phyloP scores from a whole-genome alignment of 2,329 filamentous ascomycete species.

The Botrytis deweyae region DNA sequence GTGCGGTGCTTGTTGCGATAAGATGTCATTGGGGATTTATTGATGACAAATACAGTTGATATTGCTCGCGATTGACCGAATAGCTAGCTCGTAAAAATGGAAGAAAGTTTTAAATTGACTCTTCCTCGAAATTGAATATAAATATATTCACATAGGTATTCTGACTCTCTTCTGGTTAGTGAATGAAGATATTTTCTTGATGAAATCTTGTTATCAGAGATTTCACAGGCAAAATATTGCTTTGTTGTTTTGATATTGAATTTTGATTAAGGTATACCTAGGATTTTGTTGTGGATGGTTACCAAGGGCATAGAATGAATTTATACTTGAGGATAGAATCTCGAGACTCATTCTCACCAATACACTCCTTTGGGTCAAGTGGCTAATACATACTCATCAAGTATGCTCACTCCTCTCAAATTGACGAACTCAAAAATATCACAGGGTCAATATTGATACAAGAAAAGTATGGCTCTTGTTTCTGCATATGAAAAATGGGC shows the following conservation, averaged over 20 bases:
- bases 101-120: not conserved
- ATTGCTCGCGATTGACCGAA: not conserved
- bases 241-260: not conserved
- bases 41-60: slow-evolving; percentile 4
- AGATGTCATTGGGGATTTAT: not conserved
- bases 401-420: not conserved
- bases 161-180: not conserved
- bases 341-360: not conserved
- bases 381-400: not conserved
- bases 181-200: not conserved
- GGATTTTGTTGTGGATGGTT: not conserved
- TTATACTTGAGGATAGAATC: not conserved
- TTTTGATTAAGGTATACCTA: not conserved
- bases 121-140: not conserved
- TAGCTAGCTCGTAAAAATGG: not conserved
- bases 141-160: not conserved
- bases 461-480: not conserved
- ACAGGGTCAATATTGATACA: not conserved
- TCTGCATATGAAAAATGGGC: not conserved
- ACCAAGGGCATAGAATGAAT: not conserved
- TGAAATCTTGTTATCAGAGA: not conserved
- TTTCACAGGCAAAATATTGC: not conserved
- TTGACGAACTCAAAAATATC: too few species aligned
- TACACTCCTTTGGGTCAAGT: not conserved
- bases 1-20: not conserved